Evolutionary conservation across 495 filamentous ascomycete species (phyloP).

Genomic region (Astrothelium subdiscretum): DNA sequence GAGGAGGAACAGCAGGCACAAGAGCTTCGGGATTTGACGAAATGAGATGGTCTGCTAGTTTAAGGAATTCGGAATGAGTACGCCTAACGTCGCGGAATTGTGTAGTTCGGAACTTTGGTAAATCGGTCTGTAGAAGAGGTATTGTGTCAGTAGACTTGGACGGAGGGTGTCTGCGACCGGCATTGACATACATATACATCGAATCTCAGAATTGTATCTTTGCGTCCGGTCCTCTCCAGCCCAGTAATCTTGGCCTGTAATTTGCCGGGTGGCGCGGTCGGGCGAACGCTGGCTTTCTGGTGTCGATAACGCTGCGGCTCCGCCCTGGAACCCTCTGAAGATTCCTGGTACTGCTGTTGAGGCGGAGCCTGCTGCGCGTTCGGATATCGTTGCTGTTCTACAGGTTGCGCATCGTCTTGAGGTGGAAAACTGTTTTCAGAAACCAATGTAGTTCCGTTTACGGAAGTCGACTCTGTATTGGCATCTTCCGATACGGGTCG

Average conservation of each 20-base stretch:
- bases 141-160: constrained; percentile 2
- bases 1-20: constrained; percentile 91
- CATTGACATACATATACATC: constrained; percentile 81
- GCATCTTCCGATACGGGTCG: not conserved
- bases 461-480: not conserved
- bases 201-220: constrained; percentile 89
- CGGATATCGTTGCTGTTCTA: constrained; percentile 36
- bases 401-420: constrained; percentile 11
- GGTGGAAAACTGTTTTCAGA: not conserved
- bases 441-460: not conserved
- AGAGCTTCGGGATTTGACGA: constrained; percentile 92
- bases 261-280: constrained; percentile 54
- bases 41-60: constrained; percentile 87
- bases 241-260: constrained; percentile 89
- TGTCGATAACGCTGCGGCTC: constrained; percentile 30
- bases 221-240: constrained; percentile 83
- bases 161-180: not conserved
- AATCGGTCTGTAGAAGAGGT: constrained; percentile 60
- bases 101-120: constrained; percentile 92
- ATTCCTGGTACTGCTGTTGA: constrained; percentile 25
- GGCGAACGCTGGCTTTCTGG: constrained; percentile 28
- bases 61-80: constrained; percentile 88
- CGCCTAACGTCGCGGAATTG: constrained; percentile 96
- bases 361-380: constrained; percentile 29
- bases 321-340: constrained; percentile 39